Evolutionary conservation across 805 yeast species (phyloP), one percentile per base, ranked within the genome.

Genomic region (Brettanomyces nanus): DNA sequence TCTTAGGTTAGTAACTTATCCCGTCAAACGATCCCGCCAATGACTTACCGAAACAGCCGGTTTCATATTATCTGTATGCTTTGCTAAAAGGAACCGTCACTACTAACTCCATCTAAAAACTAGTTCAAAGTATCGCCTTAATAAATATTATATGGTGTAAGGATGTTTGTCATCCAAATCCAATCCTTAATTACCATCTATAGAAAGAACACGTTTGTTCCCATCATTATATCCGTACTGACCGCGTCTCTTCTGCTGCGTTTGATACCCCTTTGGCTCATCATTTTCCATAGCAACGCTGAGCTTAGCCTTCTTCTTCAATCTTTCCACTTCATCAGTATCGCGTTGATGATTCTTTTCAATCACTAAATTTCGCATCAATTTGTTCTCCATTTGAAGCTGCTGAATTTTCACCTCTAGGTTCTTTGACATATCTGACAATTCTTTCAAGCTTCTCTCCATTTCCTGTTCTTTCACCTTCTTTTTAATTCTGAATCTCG

Each of bases 381-480:
- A 69, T 53, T 78, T 75, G 63, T 90, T 90, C 63, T 90, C 98
- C 95, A 86, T 85, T 62, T 89, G 95, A 46, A 90, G 64, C 39
- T 90, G 85, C 58, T 79, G 79, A 41, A 92, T 75, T 53, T 78
- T 78, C 52, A 73, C 69, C 58, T 87, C 95, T 44, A 87, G 68
- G 18, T 65, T 64, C 34, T 66, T 62, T 13, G 89, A 78, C 43
- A 74, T 61, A 23, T 83, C 89, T 48, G 76, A 77, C 49, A 90
- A 67, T 42, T 82, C 89, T 48, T 75, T 73, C 15, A 89, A 71
- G 41, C 71, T 76, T 42, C 77, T 68, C 61, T 89, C 95, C 78
- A 90, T 73, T 56, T 89, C 90, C 62, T 84, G 92, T 62, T 90
- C 97, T 58, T 85, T 83, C 62, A 82, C 53, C 70, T 90, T 89